phyloP scores from a whole-genome alignment of 768 basidiomycete species.

The Auriscalpium microsporum region DNA sequence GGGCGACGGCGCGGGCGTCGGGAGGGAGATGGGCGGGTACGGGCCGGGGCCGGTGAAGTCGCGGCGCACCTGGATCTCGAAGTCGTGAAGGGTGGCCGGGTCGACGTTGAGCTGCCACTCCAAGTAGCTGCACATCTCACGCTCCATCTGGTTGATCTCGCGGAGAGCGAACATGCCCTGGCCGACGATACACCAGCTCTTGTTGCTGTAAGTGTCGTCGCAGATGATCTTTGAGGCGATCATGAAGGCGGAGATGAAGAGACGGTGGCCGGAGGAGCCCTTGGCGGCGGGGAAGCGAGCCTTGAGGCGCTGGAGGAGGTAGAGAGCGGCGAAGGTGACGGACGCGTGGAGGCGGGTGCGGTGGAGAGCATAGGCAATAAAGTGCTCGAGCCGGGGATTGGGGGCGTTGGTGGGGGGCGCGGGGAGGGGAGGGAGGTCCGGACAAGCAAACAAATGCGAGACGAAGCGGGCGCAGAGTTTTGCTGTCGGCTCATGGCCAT shows the following conservation, averaged over 20 bases:
- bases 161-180: constrained; percentile 60
- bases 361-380: constrained; percentile 83
- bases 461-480: constrained; percentile 72
- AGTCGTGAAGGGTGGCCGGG: constrained; percentile 46
- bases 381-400: constrained; percentile 53
- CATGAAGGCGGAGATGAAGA: constrained; percentile 92
- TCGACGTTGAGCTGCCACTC: constrained; percentile 88
- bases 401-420: constrained; percentile 19
- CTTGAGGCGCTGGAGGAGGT: constrained; percentile 79
- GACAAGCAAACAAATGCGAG: constrained; percentile 78
- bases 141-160: constrained; percentile 96
- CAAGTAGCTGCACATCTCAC: constrained; percentile 88
- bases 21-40: constrained; percentile 56
- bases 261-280: constrained; percentile 81
- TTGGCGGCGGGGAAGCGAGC: constrained; percentile 86
- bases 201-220: constrained; percentile 65
- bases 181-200: constrained; percentile 56
- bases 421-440: constrained; percentile 57
- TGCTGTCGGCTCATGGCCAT: constrained; percentile 71
- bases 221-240: constrained; percentile 72
- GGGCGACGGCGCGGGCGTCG: constrained; percentile 31
- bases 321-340: constrained; percentile 52
- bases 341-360: constrained; percentile 56
- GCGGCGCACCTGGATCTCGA: constrained; percentile 48
- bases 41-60: constrained; percentile 52